Evolutionary conservation across 345 rosid species (phyloP).

Genomic region (Ceriops tagal): DNA sequence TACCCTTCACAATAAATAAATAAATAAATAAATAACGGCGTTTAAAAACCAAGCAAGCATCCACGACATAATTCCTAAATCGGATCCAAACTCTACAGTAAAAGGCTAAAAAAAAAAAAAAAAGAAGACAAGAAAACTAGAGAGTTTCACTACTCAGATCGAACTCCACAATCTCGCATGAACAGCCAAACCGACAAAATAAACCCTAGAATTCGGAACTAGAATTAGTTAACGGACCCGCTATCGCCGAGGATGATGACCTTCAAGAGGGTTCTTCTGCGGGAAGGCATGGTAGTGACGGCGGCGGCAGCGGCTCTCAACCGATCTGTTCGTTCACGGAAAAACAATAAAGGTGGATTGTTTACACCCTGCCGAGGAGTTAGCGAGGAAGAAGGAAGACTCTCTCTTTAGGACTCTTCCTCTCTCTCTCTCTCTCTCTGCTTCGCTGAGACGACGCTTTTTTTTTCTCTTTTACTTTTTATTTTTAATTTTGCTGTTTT

Average conservation of each 20-base stretch:
- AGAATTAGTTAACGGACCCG: slow-evolving; percentile 18
- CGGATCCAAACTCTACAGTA: background rate
- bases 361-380: no score
- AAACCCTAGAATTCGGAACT: slow-evolving; percentile 8
- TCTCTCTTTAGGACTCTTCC: background rate
- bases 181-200: background rate
- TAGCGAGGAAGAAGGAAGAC: no score
- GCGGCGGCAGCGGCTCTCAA: background rate
- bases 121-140: background rate
- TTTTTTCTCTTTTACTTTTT: background rate
- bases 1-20: background rate
- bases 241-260: slow-evolving; percentile 36
- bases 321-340: background rate
- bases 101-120: background rate
- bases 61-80: background rate
- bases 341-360: no score
- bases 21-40: background rate
- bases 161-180: slow-evolving; percentile 4
- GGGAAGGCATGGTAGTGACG: slow-evolving; percentile 21
- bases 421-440: background rate
- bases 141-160: background rate
- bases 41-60: background rate
- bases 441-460: background rate
- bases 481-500: background rate
- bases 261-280: slow-evolving; percentile 31